Base-by-base conservation (phyloP, 352 stramenopile genomes). In the Phytophthora vignae region DNA sequence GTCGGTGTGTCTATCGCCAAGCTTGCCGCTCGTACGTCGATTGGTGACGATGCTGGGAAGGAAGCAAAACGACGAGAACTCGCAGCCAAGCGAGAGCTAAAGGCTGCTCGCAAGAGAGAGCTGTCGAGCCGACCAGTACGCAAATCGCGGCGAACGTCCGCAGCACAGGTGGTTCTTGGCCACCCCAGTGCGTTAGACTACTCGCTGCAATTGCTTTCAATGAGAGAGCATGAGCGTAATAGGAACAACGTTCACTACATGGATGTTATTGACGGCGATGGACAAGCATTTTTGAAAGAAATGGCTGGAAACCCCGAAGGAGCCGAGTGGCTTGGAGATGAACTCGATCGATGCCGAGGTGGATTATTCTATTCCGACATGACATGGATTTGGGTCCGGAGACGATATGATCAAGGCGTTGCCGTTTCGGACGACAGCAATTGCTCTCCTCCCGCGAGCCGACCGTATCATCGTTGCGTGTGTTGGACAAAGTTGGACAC, bases 401-500 rank as follows among this genome's bases (percentile, higher is more conserved):
- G 55, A 46, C 0, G 89, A 94, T 67, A 60, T 90, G 5, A 73
- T 84, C 53, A 95, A 95, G 68, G 77, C 82, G 8, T 52, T 77
- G 33, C 66, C 79, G 7, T 71, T 91, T 25, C 81, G 76, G 25
- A 77, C 93, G 22, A 91, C 83, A 50, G 74, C 85, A 8, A 73
- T 96, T 27, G 76, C 79, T 40, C 88, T 96, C 70, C 85, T 90
- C 36, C 87, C 87, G n/a, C 82, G 79, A 27, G 60, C 63, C 10
- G 78, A 90, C 60, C 73, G 80, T 46, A 48, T 92, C n/a, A 50
- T 95, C 6, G 72, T 93, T 3, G 86, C 77, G 1, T 73, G 64
- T 50, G 90, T n/a, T 83, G 4, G 87, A 95, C 69, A 95, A 91
- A 64, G 64, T 79, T 12, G 89, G 89, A 12, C 75, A 93, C 60